Percentiles rank a stretch among this genome's conserved stretches.
phyloP scores from a whole-genome alignment of 176 grass and related monocot genomes.

The Raddia distichophylla region DNA sequence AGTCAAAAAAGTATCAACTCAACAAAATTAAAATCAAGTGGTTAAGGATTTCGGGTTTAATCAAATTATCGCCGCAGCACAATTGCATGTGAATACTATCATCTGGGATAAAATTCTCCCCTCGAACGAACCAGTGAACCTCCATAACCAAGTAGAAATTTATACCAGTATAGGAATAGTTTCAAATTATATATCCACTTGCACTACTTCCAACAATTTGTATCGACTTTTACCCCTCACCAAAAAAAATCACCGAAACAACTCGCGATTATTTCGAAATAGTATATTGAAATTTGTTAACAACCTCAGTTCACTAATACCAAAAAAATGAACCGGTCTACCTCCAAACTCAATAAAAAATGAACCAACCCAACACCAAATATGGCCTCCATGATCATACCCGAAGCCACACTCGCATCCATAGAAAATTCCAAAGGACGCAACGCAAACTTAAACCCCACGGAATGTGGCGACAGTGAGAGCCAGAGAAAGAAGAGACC shows the following conservation, averaged over 20 bases:
- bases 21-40: constrained; percentile 9
- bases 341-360: background rate
- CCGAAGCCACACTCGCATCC: background rate
- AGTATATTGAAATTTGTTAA: background rate
- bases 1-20: constrained; percentile 4
- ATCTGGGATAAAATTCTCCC: background rate
- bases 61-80: constrained; percentile 1
- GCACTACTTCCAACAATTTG: background rate
- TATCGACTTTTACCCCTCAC: background rate
- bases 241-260: background rate
- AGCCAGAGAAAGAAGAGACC: background rate
- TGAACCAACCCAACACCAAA: background rate
- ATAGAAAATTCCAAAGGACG: constrained; percentile 6
- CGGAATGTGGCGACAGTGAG: constrained; percentile 46
- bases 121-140: background rate
- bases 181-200: background rate
- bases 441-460: constrained; percentile 39
- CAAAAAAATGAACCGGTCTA: background rate
- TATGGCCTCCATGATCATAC: background rate
- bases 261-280: background rate
- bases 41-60: background rate
- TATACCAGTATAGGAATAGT: background rate
- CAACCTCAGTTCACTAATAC: background rate
- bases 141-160: constrained; percentile 1
- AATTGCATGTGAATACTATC: background rate